A percentile compares a stretch with the other conserved stretches of the same genome.
These are phyloP conservation scores for Colletotrichum musicola DNA, from an alignment of 2,329 filamentous ascomycete species.

Conservation along the genomic window DNA sequence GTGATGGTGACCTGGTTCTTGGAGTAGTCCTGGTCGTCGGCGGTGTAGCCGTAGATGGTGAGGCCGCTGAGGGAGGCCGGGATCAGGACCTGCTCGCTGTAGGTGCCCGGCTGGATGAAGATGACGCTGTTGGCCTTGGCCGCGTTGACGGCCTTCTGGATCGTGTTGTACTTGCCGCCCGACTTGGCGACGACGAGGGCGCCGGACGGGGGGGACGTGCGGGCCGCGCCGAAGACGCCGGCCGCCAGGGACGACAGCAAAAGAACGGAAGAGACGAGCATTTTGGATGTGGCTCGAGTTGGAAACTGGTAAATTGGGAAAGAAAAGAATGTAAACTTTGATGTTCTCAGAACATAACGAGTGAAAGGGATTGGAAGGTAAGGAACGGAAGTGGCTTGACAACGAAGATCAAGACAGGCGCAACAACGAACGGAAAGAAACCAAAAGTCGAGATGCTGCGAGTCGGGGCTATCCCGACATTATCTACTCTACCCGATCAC, in stretches of 20 bases:
- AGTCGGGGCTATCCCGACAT: not conserved
- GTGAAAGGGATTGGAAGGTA: not conserved
- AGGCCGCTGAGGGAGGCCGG: conserved; percentile 69
- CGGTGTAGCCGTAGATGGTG: conserved; percentile 66
- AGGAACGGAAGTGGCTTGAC: conserved; percentile 26
- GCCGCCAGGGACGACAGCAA: conserved; percentile 36
- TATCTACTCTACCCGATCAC: conserved; percentile 7
- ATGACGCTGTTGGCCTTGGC: conserved; percentile 63
- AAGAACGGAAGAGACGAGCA: conserved; percentile 34
- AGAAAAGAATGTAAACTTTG: conserved; percentile 7
- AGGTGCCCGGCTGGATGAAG: conserved; percentile 47
- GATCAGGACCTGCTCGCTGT: conserved; percentile 59
- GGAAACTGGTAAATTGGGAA: not conserved
- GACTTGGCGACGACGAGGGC: conserved; percentile 49
- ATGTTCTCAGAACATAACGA: conserved; percentile 29
- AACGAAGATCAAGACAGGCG: conserved; percentile 6
- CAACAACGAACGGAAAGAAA: conserved; percentile 8
- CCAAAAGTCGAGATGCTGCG: not conserved
- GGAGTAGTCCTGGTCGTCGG: conserved; percentile 52
- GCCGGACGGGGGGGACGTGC: conserved; percentile 47
- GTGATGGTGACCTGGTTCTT: conserved; percentile 63
- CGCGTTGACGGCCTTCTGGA: conserved; percentile 68
- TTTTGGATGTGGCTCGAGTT: not conserved
- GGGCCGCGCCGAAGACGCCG: conserved; percentile 41
- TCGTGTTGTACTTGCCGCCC: conserved; percentile 42